These are phyloP conservation scores for Myriosclerotinia duriaeana DNA, from an alignment of 2,329 filamentous ascomycete genomes.

Conservation along the genomic window DNA sequence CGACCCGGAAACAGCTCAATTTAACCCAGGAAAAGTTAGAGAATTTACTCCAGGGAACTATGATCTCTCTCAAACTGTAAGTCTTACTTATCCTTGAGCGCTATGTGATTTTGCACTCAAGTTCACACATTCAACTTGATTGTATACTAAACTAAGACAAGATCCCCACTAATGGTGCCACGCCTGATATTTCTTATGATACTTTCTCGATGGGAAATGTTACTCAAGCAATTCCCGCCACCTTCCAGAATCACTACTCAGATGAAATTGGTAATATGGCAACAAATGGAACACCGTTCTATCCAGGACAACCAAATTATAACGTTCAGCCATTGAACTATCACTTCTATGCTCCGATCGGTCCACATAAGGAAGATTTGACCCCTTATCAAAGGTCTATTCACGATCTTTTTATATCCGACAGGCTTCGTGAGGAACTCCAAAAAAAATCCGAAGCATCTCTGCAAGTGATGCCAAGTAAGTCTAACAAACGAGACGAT, in stretches of 20 bases:
- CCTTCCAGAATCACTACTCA: conserved; percentile 73
- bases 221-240: conserved; percentile 50
- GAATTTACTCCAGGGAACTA: conserved; percentile 57
- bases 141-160: conserved; percentile 35
- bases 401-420: conserved; percentile 89
- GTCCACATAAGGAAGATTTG: conserved; percentile 77
- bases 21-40: conserved; percentile 40
- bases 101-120: neutral
- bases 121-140: neutral
- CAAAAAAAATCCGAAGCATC: conserved; percentile 86
- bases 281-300: conserved; percentile 62
- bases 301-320: conserved; percentile 56
- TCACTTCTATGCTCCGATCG: conserved; percentile 87
- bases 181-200: conserved; percentile 58
- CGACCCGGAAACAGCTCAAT: conserved; percentile 46
- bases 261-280: conserved; percentile 60
- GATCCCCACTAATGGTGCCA: conserved; percentile 49
- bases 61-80: conserved; percentile 52
- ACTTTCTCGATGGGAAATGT: conserved; percentile 63
- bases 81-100: conserved; percentile 25
- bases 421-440: conserved; percentile 81
- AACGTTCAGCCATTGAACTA: conserved; percentile 71
- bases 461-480: conserved; percentile 79
- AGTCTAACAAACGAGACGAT: conserved; percentile 34
- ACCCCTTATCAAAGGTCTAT: conserved; percentile 81